A percentile compares a stretch with the other conserved stretches of the same genome.
Conservation (phyloP, 495 filamentous ascomycete genomes). For the Penicillium goetzii region DNA sequence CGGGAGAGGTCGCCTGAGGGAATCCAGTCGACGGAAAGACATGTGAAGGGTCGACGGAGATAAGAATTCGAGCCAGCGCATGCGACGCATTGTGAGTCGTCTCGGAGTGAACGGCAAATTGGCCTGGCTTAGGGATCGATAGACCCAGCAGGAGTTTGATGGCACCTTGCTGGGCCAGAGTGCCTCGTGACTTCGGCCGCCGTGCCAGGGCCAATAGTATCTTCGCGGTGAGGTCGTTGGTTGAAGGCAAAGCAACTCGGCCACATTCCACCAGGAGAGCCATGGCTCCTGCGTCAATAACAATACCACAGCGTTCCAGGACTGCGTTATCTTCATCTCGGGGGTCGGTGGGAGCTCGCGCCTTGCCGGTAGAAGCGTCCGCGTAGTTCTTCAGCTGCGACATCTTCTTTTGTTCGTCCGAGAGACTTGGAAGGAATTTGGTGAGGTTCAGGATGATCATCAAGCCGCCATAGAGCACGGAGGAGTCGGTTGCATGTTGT, state of each 20-base stretch:
- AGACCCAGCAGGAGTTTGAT: constrained; percentile 79
- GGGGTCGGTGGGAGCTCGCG: constrained; percentile 59
- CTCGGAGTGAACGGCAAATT: constrained; percentile 40
- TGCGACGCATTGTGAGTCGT: constrained; percentile 72
- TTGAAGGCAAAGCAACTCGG: constrained; percentile 66
- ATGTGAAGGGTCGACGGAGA: constrained; percentile 82
- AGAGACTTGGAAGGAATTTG: constrained; percentile 72
- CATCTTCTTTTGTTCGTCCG: constrained; percentile 91
- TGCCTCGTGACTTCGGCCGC: constrained; percentile 69
- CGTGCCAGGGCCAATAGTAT: constrained; percentile 79
- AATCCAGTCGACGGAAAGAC: constrained; percentile 80
- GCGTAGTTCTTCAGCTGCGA: constrained; percentile 90
- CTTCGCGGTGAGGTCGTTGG: constrained; percentile 65
- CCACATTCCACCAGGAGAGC: constrained; percentile 71
- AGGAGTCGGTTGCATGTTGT: constrained; percentile 62
- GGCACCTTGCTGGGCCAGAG: constrained; percentile 87
- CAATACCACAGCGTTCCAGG: constrained; percentile 69
- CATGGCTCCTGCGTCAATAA: constrained; percentile 77
- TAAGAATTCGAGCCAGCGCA: constrained; percentile 87
- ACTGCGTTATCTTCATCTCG: constrained; percentile 77
- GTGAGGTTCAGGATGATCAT: constrained; percentile 85
- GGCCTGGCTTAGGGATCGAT: constrained; percentile 59
- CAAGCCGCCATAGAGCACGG: constrained; percentile 80
- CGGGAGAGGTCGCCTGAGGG: constrained; percentile 71
- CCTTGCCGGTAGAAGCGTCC: constrained; percentile 67